Evolutionary conservation across 2,329 filamentous ascomycete species (phyloP).

Genomic region (Aspergillus sp.): DNA sequence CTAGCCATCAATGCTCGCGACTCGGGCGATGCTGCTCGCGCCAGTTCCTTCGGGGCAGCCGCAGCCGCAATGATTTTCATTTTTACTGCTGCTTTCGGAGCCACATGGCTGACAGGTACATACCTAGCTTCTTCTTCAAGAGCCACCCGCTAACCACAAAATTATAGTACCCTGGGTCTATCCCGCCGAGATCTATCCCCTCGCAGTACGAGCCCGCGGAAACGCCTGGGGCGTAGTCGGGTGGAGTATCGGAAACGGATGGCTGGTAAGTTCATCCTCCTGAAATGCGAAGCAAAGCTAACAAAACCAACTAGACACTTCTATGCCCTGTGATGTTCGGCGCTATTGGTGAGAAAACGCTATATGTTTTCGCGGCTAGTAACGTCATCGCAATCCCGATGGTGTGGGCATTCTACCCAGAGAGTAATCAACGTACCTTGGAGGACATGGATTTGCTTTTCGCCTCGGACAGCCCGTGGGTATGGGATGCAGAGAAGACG

Average conservation of each 20-base stretch:
- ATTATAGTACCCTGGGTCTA: constrained; percentile 61
- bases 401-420: constrained; percentile 73
- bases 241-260: constrained; percentile 75
- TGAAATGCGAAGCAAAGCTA: constrained; percentile 26
- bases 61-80: constrained; percentile 72
- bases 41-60: constrained; percentile 60
- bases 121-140: constrained; percentile 64
- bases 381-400: constrained; percentile 68
- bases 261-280: constrained; percentile 47
- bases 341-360: constrained; percentile 67
- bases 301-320: constrained; percentile 37
- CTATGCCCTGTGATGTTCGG: constrained; percentile 64
- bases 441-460: constrained; percentile 77
- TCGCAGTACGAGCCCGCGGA: constrained; percentile 70
- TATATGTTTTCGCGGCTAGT: constrained; percentile 71
- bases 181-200: constrained; percentile 72
- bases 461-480: constrained; percentile 66
- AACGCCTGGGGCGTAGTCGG: constrained; percentile 76
- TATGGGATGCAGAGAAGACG: constrained; percentile 69
- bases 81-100: constrained; percentile 66
- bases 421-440: constrained; percentile 71
- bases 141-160: constrained; percentile 49
- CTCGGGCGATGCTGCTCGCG: constrained; percentile 49
- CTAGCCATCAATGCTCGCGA: constrained; percentile 53
- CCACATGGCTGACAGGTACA: constrained; percentile 58